A percentile compares a stretch with the other conserved stretches of the same genome.
Evolutionary conservation across 1,284 basidiomycete species (phyloP).

Genomic region (Pisolithus thermaeus): DNA sequence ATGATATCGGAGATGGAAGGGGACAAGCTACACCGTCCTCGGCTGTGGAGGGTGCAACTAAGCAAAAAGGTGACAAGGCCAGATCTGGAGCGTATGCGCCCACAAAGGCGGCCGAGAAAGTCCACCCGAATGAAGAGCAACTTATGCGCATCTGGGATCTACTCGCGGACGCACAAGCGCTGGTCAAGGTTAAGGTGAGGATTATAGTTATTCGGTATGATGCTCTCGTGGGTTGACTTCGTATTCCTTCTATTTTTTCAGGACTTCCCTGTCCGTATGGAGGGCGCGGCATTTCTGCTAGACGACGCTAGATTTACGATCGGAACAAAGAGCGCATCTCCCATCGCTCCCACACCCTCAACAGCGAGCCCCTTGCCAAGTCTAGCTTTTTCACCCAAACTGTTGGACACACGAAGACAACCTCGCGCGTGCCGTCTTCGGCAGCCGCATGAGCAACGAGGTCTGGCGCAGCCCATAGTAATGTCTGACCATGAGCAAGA

Average conservation of each 20-base stretch:
- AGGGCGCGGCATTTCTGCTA: conserved; percentile 17
- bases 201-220: conserved; percentile 1
- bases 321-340: background rate
- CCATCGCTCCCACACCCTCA: background rate
- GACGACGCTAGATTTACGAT: conserved; percentile 4
- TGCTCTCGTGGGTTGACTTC: background rate
- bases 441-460: background rate
- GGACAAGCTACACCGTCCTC: conserved; percentile 1
- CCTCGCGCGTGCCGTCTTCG: background rate
- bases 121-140: conserved; percentile 93
- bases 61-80: conserved; percentile 12
- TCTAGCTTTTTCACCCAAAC: background rate
- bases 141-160: conserved; percentile 90
- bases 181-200: conserved; percentile 57
- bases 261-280: conserved; percentile 22
- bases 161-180: conserved; percentile 63
- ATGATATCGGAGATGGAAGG: conserved; percentile 9
- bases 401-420: conserved; percentile 15
- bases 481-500: conserved; percentile 28
- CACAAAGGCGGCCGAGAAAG: conserved; percentile 40
- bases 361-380: background rate
- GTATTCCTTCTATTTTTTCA: conserved; percentile 7
- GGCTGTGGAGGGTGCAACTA: conserved; percentile 15
- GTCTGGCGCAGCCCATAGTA: background rate
- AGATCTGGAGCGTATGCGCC: background rate